These are phyloP conservation scores for Thielaviopsis populi DNA, from an alignment of 2,329 filamentous ascomycete genomes.

Conservation along the genomic window DNA sequence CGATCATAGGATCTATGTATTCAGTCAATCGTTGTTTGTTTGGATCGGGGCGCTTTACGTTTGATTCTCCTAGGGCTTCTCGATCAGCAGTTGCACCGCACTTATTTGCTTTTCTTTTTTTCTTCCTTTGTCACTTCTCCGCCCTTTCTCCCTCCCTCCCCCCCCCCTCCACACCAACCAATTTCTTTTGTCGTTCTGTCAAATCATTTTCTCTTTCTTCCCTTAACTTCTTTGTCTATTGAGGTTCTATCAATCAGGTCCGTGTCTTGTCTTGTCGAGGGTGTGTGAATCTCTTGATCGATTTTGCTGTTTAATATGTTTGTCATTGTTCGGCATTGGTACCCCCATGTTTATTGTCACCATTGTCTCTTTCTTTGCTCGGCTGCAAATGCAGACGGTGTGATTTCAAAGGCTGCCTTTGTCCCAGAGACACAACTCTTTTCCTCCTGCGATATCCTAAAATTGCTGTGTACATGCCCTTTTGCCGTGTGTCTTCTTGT, in stretches of 20 bases:
- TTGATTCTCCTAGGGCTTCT: constrained; percentile 12
- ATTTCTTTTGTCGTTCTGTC: constrained; percentile 12
- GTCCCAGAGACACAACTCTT: no score
- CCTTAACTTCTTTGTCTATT: constrained; percentile 10
- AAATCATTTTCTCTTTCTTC: constrained; percentile 3
- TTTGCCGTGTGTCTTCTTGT: no score
- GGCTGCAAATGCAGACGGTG: no score
- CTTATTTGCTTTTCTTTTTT: constrained; percentile 12
- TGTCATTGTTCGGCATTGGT: neutral
- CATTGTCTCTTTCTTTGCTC: neutral
- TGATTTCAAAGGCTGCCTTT: no score
- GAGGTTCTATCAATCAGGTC: constrained; percentile 4
- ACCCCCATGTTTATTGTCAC: neutral
- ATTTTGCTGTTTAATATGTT: constrained; percentile 6
- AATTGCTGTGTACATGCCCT: no score
- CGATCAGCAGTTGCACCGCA: constrained; percentile 15
- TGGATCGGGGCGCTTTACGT: constrained; percentile 12
- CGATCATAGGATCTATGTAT: constrained; percentile 16
- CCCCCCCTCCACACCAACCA: neutral
- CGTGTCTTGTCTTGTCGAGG: neutral
- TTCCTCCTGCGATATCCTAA: neutral
- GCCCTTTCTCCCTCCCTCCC: neutral
- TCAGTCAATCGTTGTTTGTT: constrained; percentile 15
- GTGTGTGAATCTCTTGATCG: neutral
- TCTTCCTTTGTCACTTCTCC: constrained; percentile 1